Base-by-base conservation (phyloP, 139 green algal species). In the Monoraphidium neglectum region DNA sequence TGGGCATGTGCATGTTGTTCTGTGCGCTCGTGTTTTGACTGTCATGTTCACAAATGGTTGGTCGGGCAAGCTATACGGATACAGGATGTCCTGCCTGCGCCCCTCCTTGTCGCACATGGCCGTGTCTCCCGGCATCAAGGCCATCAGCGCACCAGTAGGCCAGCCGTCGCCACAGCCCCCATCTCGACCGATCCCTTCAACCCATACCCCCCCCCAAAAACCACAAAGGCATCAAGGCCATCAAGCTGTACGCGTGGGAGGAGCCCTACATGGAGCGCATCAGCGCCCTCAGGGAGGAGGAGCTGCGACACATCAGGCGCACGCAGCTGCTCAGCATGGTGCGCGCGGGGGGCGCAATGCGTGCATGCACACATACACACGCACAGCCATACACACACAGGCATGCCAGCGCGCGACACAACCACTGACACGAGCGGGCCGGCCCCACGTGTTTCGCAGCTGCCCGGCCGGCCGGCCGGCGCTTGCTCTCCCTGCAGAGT, bases 211-310 rank as follows among this genome's bases (percentile, higher is more conserved):
- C 26, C 40, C 18, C 2, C 1, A 28, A 32, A 33, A 30, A 40
- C 51, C 15, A 51, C 28, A 6, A 74, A 83, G 91, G 92, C 63
- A 94, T 97, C 75, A 93, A 95, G 78, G 93, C 93, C 65, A 97
- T 98, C 86, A 98, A 98, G 88, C 90, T 98, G 76, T 96, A 97
- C 68, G 92, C 93, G 13, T 98, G 92, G 92, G 94, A 98, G 83
- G 65, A 84, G 24, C 77, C 94, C 0, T 98, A 97, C 80, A 72
- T 89, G 56, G 67, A 90, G 4, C 90, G 89, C 56, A 93, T 98
- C 73, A 76, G 59, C 21, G 68, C 82, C 32, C 78, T 97, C 51
- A 77, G 93, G 2, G 84, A 91, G 32, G 46, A 81, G n/a, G 93
- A 97, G 86, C 82, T 97, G 49, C 32, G 33, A 37, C 57, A 71